phyloP scores from a whole-genome alignment of 1,284 basidiomycete species.

The Trichosporon inkin region DNA sequence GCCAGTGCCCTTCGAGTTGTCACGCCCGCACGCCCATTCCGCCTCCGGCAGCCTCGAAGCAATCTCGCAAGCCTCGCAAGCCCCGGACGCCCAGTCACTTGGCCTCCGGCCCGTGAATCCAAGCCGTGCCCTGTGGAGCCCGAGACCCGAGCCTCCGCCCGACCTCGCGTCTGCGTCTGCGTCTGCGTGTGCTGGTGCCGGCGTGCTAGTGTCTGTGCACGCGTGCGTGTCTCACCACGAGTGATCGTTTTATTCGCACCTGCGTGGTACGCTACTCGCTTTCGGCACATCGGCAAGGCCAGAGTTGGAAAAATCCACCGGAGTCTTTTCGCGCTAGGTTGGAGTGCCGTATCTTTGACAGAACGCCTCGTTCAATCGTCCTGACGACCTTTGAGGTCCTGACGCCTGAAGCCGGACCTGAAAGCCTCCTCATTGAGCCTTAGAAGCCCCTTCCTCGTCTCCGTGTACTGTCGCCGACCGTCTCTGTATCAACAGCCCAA shows the following conservation, averaged over 20 bases:
- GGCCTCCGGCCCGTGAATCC: not conserved
- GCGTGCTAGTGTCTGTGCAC: too few relatives aligned
- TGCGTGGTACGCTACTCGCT: too few relatives aligned
- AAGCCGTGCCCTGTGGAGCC: not conserved
- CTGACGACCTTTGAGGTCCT: not conserved
- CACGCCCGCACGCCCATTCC: not conserved
- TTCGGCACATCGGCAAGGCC: too few relatives aligned
- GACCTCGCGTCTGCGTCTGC: too few relatives aligned
- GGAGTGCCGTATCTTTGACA: not conserved
- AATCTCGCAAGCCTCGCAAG: not conserved
- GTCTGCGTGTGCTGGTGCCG: too few relatives aligned
- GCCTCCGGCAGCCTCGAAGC: constrained; percentile 2
- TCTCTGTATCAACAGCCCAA: not conserved
- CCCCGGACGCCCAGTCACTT: not conserved
- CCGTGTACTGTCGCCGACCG: not conserved
- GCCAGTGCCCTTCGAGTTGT: not conserved
- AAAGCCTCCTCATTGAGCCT: not conserved
- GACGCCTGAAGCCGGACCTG: constrained; percentile 3
- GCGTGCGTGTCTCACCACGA: too few relatives aligned
- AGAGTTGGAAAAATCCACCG: not conserved
- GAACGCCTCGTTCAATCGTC: not conserved
- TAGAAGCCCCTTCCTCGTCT: not conserved
- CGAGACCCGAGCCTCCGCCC: too few relatives aligned
- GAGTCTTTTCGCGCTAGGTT: not conserved
- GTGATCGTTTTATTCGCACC: too few relatives aligned